Evolutionary conservation across 139 green algal genomes (phyloP).

Genomic region (Medakamo hakoo): DNA sequence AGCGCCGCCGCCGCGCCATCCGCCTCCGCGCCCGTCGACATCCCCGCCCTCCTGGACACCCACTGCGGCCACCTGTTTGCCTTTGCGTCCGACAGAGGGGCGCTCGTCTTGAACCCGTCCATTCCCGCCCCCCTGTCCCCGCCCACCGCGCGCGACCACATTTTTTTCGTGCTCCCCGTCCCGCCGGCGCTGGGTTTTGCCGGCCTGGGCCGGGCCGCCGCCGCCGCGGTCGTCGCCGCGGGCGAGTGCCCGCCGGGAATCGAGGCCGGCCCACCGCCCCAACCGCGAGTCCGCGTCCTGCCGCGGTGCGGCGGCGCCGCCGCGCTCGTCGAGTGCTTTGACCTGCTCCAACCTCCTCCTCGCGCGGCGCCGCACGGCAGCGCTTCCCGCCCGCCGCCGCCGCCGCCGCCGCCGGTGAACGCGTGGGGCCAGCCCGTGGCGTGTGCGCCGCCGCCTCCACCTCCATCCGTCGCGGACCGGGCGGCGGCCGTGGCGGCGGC

Average conservation of each 20-base stretch:
- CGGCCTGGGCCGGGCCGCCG: neutral
- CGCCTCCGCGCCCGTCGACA: neutral
- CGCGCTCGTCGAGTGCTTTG: neutral
- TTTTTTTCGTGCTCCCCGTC: neutral
- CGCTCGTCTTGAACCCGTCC: neutral
- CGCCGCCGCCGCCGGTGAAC: too few species aligned
- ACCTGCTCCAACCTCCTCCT: neutral
- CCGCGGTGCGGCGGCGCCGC: too few species aligned
- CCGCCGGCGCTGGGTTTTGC: neutral
- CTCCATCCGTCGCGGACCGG: too few species aligned
- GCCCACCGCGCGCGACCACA: neutral
- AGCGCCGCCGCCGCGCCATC: neutral
- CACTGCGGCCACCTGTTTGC: neutral
- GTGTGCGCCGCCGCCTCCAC: too few species aligned
- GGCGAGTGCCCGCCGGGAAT: too few species aligned
- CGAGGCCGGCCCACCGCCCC: too few species aligned
- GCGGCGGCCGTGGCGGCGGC: neutral
- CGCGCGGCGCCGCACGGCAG: neutral
- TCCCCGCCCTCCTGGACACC: neutral
- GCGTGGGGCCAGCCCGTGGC: too few species aligned
- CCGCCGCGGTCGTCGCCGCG: too few species aligned
- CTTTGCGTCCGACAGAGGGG: neutral
- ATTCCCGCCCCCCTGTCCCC: neutral
- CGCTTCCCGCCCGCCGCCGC: neutral
- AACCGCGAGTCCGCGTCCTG: neutral